phyloP scores from a whole-genome alignment of 2,329 filamentous ascomycete species.

The Stemphylium lycopersici region DNA sequence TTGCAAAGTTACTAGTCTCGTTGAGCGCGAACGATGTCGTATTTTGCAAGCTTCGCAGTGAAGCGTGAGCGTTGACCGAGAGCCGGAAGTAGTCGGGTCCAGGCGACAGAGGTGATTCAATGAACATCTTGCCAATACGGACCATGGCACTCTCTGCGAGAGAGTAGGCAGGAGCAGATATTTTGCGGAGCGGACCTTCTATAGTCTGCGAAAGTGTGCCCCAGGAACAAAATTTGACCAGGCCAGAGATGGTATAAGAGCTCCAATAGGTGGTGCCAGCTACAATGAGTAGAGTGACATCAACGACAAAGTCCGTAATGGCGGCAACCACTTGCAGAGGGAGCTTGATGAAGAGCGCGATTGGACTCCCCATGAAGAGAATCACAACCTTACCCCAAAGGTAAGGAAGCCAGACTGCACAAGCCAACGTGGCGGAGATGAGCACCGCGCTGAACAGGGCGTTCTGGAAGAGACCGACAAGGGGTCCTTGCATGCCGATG shows the following conservation, averaged over 20 bases:
- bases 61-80: slow-evolving; percentile 46
- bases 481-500: slow-evolving; percentile 92
- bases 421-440: slow-evolving; percentile 80
- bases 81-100: slow-evolving; percentile 44
- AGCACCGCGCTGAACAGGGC: slow-evolving; percentile 92
- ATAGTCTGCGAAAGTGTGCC: slow-evolving; percentile 24
- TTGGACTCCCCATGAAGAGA: slow-evolving; percentile 78
- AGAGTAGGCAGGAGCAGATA: slow-evolving; percentile 39
- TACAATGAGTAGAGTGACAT: slow-evolving; percentile 69
- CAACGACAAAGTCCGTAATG: slow-evolving; percentile 78
- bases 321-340: slow-evolving; percentile 75
- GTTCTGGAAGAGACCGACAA: slow-evolving; percentile 90
- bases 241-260: slow-evolving; percentile 35
- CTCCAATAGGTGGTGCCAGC: slow-evolving; percentile 58
- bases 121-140: slow-evolving; percentile 42
- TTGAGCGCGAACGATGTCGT: slow-evolving; percentile 43
- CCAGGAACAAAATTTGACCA: slow-evolving; percentile 28
- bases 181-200: slow-evolving; percentile 24
- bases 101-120: slow-evolving; percentile 35
- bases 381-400: slow-evolving; percentile 86
- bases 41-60: slow-evolving; percentile 47
- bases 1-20: slow-evolving; percentile 35
- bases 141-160: slow-evolving; percentile 45
- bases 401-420: slow-evolving; percentile 90
- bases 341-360: slow-evolving; percentile 68